Base-by-base conservation (phyloP, 352 stramenopile genomes). In the Globisporangium mamillatum region DNA sequence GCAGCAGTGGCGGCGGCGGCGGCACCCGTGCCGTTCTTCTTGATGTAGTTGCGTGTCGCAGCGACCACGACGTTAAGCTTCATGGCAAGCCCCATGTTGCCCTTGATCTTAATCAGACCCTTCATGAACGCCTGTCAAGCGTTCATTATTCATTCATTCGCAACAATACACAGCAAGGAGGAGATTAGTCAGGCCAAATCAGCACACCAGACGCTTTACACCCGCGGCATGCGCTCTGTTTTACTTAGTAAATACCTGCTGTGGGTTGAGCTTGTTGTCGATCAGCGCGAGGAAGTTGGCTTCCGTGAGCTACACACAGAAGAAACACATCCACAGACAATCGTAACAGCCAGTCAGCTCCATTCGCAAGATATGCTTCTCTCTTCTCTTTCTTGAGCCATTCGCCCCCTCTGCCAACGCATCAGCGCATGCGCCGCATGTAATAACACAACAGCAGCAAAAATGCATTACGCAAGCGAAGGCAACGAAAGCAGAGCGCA, bases 41-140 rank as follows among this genome's bases (percentile, higher is more conserved):
- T 91, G 58, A 91, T 86, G 70, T 86, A 90, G 68, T 89, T 84
- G 74, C 82, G 82, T 27, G 82, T 91, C 36, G 92, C 93, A 48
- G 84, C 82, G 60, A 97, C 80, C 62, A 98, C 88, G 24, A 96
- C 76, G 56, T 91, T 95, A 50, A 98, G 81, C 83, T 98, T 98
- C 90, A 98, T 97, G 32, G 93, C 94, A 20, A 98, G 79, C 22
- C 84, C 87, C 92, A 98, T 98, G 69, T 98, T 98, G 62, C 94
- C 94, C 77, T 98, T 98, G 70, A 98, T 94, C 77, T 98, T 98
- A 60, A 98, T 77, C 62, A 97, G 86, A 16, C 91, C 91, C 80
- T 98, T 97, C 92, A 98, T 97, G 74, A 98, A 98, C 46, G 94
- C 94, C 78, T 64, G 25, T 46, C 16, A 24, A 20, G 10, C 4